Evolutionary conservation across 2,329 filamentous ascomycete species (phyloP), one percentile per base, ranked within the genome.

Genomic region (Diaporthe aspalathi): DNA sequence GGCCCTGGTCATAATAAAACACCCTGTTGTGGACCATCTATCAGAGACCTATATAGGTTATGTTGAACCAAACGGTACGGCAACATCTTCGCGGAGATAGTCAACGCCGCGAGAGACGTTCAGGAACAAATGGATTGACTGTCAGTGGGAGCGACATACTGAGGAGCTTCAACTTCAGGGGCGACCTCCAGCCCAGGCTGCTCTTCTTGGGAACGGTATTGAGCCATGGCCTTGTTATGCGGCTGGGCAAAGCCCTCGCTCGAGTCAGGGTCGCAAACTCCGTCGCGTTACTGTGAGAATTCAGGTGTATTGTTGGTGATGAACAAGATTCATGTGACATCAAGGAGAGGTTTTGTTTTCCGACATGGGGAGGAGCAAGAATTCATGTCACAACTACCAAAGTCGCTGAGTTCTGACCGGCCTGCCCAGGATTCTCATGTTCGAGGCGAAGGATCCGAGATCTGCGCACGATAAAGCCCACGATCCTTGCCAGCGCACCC

Each of bases 151-250:
- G 38, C 12, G 9, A 50, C 60, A 38, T 65, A 65, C 60, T 65
- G 45, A 16, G 60, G 60, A 49, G 60, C 45, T 47, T 65, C 60
- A 20, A 16, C 60, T 24, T 35, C 20, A 11, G 22, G 67, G 17
- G 67, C 67, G 43, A 68, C 43, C 29, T 68, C 67, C 1, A 68
- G 32, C 27, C 67, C 67, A 1, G 67, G 67, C n/a, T 68, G 67
- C 40, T 68, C 67, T 29, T 68, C 43, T 3, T 60, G 35, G 9
- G 16, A 3, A 16, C 24, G 32, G 60, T 65, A 29, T 1, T 35
- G 69, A 62, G 62, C 49, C 35, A 67, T 67, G 7, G 35, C 38
- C 17, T 24, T n/a, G 32, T 29, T n/a, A 38, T n/a, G 65, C 35
- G 9, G 12, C 35, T 43, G 56, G 56, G 56, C 56, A 45, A 60